Evolutionary conservation across 306 rosid genomes (phyloP), one percentile per base, ranked within the genome.

Genomic region (Cicer yamashitae): DNA sequence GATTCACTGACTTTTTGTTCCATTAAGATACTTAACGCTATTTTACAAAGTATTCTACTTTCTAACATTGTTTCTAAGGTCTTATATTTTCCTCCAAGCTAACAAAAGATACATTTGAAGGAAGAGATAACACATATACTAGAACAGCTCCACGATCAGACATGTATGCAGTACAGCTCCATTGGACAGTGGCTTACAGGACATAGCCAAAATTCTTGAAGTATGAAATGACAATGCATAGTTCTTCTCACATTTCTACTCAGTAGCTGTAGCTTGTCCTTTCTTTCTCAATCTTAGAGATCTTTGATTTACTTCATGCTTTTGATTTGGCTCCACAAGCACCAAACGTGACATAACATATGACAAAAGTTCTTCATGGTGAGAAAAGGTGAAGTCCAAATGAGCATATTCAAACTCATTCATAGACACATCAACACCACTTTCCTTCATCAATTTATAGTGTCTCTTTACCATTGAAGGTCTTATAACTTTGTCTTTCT

Each of bases 351-450:
- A 91, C 93, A 89, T 89, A 37, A 87, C 97, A 81, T 86, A 91
- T 41, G 91, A 84, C 79, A 94, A 83, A 72, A 94, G 96, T 41
- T 94, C 97, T 85, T 94, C 98, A 8, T 73, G 89, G 77, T 94
- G 97, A 6, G 97, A 91, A 84, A 91, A 94, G 30, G 98, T 91
- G 73, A 94, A 94, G 82, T 94, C 98, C 77, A 94, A 80, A 84
- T 94, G 98, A 8, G 98, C 98, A 67, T 91, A 94, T 79, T 94
- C 96, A 61, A 88, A 94, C 80, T 91, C 93, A 50, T 77, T 86
- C 54, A 58, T 89, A 30, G 98, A 91, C 39, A 88, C 98, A 75
- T 78, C 70, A 18, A 88, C 93, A 38, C 88, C 82, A 7, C 85
- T 78, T 12, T 84, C 76, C 73, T 87, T 87, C 98, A 94, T 91